Evolutionary conservation across 2,329 filamentous ascomycete genomes (phyloP).

Genomic region (Geosmithia flava): DNA sequence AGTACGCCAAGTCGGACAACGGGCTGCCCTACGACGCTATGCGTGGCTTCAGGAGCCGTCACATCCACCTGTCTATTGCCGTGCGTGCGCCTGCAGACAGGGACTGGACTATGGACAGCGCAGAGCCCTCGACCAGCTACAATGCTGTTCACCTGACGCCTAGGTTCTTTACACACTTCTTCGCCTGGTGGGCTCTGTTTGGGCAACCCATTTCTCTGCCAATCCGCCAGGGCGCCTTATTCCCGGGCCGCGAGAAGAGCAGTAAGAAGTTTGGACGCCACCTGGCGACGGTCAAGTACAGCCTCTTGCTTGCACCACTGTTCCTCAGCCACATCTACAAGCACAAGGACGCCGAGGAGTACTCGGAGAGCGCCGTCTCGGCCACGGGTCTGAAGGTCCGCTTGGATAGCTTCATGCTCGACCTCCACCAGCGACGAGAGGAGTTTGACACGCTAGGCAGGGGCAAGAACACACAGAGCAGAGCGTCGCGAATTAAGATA

Average conservation of each 20-base stretch:
- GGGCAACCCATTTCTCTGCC: constrained; percentile 90
- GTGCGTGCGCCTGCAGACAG: constrained; percentile 77
- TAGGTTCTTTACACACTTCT: constrained; percentile 97
- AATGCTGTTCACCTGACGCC: constrained; percentile 93
- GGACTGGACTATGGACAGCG: constrained; percentile 69
- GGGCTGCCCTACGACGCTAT: constrained; percentile 74
- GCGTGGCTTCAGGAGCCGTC: constrained; percentile 87
- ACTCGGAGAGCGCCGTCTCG: constrained; percentile 62
- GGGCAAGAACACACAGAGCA: constrained; percentile 61
- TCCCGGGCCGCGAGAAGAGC: constrained; percentile 86
- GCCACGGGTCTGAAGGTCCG: constrained; percentile 95
- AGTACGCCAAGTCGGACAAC: constrained; percentile 51
- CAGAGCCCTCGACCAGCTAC: constrained; percentile 76
- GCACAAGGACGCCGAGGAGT: constrained; percentile 89
- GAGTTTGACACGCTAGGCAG: constrained; percentile 77
- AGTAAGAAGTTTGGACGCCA: constrained; percentile 98
- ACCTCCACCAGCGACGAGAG: constrained; percentile 87
- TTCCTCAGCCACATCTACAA: constrained; percentile 98
- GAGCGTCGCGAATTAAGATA: constrained; percentile 89
- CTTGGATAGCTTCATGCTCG: constrained; percentile 93
- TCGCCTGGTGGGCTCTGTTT: constrained; percentile 95
- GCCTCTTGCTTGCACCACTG: constrained; percentile 77
- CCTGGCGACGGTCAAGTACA: constrained; percentile 98
- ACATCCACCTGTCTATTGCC: constrained; percentile 91
- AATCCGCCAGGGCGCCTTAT: constrained; percentile 81